Evolutionary conservation across 1,284 basidiomycete species (phyloP).

Genomic region (Coniferiporia sulphurascens): DNA sequence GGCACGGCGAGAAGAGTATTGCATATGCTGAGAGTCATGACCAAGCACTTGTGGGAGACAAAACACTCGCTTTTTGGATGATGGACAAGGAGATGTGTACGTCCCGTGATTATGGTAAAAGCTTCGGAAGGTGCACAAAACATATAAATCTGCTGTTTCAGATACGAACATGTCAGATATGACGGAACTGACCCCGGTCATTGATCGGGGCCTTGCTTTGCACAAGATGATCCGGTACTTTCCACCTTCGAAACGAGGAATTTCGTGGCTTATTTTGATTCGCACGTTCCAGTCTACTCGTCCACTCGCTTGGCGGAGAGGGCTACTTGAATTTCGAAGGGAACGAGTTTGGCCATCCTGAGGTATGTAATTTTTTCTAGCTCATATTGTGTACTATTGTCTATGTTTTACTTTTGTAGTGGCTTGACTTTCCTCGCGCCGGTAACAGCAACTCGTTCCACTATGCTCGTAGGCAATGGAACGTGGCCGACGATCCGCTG

Average conservation of each 20-base stretch:
- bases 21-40: constrained; percentile 97
- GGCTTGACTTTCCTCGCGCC: constrained; percentile 97
- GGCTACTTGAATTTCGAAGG: constrained; percentile 98
- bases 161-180: constrained; percentile 96
- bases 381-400: background rate
- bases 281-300: constrained; percentile 60
- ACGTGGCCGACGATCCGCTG: constrained; percentile 81
- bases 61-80: constrained; percentile 97
- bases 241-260: background rate
- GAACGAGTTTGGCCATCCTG: constrained; percentile 97
- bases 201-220: constrained; percentile 85
- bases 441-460: constrained; percentile 96
- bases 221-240: constrained; percentile 96
- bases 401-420: constrained; percentile 42
- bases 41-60: constrained; percentile 97
- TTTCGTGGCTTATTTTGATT: background rate
- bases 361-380: constrained; percentile 43
- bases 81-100: constrained; percentile 99
- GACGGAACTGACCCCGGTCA: constrained; percentile 78
- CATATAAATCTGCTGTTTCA: constrained; percentile 38
- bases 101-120: constrained; percentile 23
- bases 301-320: constrained; percentile 91
- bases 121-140: constrained; percentile 23
- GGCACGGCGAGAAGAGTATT: constrained; percentile 87
- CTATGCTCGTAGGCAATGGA: constrained; percentile 94